Base-by-base conservation (phyloP, 164 flowering plant genomes). In the Sextonia rubra region DNA sequence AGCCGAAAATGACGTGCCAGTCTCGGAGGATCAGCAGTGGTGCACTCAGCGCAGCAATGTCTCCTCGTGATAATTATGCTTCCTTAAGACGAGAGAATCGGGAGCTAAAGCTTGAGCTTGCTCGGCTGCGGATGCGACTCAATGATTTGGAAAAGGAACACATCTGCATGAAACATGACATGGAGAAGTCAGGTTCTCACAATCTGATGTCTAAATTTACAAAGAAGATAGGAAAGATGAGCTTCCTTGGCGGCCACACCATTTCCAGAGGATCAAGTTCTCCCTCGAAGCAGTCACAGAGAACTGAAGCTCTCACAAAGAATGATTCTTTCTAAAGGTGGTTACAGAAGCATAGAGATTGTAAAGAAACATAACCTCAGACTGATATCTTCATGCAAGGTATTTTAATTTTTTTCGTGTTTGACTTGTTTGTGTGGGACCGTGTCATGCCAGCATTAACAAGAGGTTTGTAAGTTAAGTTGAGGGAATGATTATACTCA, bases 61-160 rank as follows among this genome's bases (percentile, higher is more conserved):
- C 97, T 67, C 98, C 97, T 0, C 79, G 89, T 71, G 98, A 94
- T 82, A 94, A 91, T 74, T 94, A 94, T 75, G 98, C 98, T n/a
- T 94, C 97, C 62, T 72, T 91, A 58, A 86, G 98, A 83, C 76
- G 94, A 78, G 98, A 94, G 78, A 94, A 94, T 73, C 80, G 97
- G 60, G 98, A 94, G 78, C 85, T 94, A 66, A 94, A 94, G 77
- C 93, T 94, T 58, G 98, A 94, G 81, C 88, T 94, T 48, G 86
- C 98, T 69, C 85, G 98, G 32, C 61, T 94, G 74, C 52, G 98
- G 66, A 94, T 94, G 98, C 84, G 97, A 75, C 80, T 94, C 17
- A 94, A 88, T 77, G 98, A 94, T 80, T 76, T 94, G 47, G 98
- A 94, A 80, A 94, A 90, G 74, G 98, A 94, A 3, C 98, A 91